Percentiles rank a stretch among this genome's conserved stretches.
Evolutionary conservation across 495 filamentous ascomycete genomes (phyloP).

Genomic region (Chlorociboria aeruginascens): DNA sequence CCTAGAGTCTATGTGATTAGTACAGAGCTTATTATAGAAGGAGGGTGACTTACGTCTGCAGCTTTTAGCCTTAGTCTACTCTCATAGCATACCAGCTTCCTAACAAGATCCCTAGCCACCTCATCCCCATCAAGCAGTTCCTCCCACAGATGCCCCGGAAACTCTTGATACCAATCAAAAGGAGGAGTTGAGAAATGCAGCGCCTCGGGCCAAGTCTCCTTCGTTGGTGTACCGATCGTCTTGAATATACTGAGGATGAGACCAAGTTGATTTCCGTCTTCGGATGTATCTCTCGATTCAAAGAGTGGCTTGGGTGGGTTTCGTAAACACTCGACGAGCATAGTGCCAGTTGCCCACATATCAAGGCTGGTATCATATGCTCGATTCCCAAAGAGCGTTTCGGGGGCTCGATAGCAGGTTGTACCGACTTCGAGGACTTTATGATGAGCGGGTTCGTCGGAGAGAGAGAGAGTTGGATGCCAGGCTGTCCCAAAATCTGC

Average conservation of each 20-base stretch:
- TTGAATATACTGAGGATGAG: conserved; percentile 85
- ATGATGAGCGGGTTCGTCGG: conserved; percentile 46
- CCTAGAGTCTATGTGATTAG: background rate
- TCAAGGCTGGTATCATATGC: conserved; percentile 62
- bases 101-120: conserved; percentile 10
- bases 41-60: conserved; percentile 1
- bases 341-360: conserved; percentile 81
- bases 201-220: conserved; percentile 62
- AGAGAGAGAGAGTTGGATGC: conserved; percentile 44
- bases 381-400: conserved; percentile 75
- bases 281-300: conserved; percentile 53
- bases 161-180: conserved; percentile 40
- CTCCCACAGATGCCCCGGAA: conserved; percentile 27
- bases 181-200: conserved; percentile 33
- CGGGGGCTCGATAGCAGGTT: conserved; percentile 78
- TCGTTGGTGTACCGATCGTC: conserved; percentile 72
- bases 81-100: conserved; percentile 15
- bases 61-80: conserved; percentile 17
- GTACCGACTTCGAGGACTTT: conserved; percentile 94
- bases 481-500: conserved; percentile 91
- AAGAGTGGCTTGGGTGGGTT: conserved; percentile 54
- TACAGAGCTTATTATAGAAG: background rate
- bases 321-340: conserved; percentile 57
- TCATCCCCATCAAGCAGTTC: conserved; percentile 20
- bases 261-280: conserved; percentile 83